Conservation (phyloP, 139 green algal species). For the Coccomyxa sp. region DNA sequence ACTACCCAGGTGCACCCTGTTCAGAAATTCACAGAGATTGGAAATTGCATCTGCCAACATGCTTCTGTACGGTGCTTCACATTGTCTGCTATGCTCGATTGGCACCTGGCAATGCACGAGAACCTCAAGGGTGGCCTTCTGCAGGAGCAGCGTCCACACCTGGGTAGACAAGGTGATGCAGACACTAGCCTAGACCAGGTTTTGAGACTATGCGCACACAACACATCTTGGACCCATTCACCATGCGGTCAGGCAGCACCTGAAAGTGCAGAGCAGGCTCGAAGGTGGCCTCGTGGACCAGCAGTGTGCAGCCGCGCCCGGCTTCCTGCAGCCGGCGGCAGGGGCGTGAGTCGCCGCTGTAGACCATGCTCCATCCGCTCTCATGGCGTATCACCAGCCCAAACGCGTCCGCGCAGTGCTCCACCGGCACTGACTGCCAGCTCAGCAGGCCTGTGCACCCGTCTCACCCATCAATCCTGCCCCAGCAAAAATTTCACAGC, state of each 20-base stretch:
- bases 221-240: not conserved
- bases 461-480: too few species aligned
- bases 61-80: too few species aligned
- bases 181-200: not conserved
- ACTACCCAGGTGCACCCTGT: too few species aligned
- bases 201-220: not conserved
- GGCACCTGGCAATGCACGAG: too few species aligned
- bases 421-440: conserved; percentile 46
- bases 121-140: too few species aligned
- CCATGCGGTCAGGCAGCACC: not conserved
- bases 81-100: too few species aligned
- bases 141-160: not conserved
- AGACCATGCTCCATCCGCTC: conserved; percentile 72
- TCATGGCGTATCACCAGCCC: conserved; percentile 53
- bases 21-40: too few species aligned
- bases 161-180: not conserved
- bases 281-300: conserved; percentile 71
- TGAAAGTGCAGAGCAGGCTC: conserved; percentile 24
- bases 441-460: conserved; percentile 17
- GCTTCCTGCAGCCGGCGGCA: conserved; percentile 16
- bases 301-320: conserved; percentile 28
- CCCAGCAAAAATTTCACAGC: too few species aligned
- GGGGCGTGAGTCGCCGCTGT: conserved; percentile 65
- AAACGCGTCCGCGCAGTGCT: conserved; percentile 72
- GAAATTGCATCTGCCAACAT: too few species aligned